Evolutionary conservation across 176 grass and related monocot species (phyloP), one percentile per base, ranked within the genome.

Genomic region (Areca catechu): DNA sequence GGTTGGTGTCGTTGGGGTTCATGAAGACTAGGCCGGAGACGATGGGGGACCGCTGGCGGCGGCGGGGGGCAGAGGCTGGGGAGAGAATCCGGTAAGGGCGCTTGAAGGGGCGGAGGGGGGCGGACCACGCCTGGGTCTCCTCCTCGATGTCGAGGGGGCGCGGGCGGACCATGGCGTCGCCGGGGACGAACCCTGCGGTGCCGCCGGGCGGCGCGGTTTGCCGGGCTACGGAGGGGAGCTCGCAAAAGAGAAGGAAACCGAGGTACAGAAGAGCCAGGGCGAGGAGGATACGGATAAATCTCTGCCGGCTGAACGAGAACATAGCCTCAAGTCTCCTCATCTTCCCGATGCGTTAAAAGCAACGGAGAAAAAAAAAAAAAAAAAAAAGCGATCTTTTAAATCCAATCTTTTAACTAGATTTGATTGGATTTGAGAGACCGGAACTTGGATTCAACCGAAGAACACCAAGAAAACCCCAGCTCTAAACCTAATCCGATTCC

Each of bases 31-130:
- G 34, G 34, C 34, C 9, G 34, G 34, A 43, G 34, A 43, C 34
- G 9, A 43, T 43, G 51, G 17, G 53, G 9, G 22, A 22, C 37
- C 48, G 28, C 50, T 7, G 50, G 50, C 65, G 65, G 10, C 37
- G 19, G 19, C 24, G 49, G 67, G 23, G 51, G 25, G 2, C 58
- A 27, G 25, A 12, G 19, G 34, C 2, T 29, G 27, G 27, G 1
- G 34, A 43, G 34, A 20, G 29, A 23, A 70, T 18, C 27, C 72
- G 73, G 55, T 74, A 65, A n/a, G 72, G 66, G 53, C 70, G 67
- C 49, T 71, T 56, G 20, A 58, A 67, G 5, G 79, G 79, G 17
- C 79, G 79, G 58, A 82, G 19, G 19, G 79, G 79, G 12, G 79
- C 68, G 28, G 16, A 56, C 14, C 22, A 34, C n/a, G 19, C 29